These are phyloP conservation scores for Fusarium xyrophilum DNA, from an alignment of 2,329 filamentous ascomycete genomes.

Conservation along the genomic window DNA sequence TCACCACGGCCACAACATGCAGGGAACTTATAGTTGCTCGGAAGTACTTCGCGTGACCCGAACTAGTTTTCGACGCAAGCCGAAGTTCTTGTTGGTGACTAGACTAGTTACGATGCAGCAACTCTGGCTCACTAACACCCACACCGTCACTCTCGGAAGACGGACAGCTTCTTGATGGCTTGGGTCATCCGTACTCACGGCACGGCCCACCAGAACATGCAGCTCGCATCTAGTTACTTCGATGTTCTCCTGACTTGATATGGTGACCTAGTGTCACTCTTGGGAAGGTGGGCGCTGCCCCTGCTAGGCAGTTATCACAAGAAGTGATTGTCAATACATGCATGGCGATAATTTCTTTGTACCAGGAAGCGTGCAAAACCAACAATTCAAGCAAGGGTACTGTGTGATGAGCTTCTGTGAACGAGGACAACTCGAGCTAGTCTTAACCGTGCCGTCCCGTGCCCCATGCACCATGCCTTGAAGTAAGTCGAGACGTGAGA, in stretches of 20 bases:
- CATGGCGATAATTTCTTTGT: slow-evolving; percentile 15
- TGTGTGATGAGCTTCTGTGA: slow-evolving; percentile 8
- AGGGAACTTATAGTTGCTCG: slow-evolving; percentile 21
- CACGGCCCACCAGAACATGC: slow-evolving; percentile 12
- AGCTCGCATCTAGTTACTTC: not conserved
- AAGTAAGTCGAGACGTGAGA: slow-evolving; percentile 12
- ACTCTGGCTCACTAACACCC: slow-evolving; percentile 20
- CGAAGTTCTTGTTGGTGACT: slow-evolving; percentile 37
- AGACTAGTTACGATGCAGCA: slow-evolving; percentile 28
- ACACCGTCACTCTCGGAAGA: slow-evolving; percentile 31
- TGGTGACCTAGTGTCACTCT: not conserved
- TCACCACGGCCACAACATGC: slow-evolving; percentile 11
- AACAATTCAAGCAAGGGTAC: slow-evolving; percentile 17
- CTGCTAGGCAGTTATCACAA: slow-evolving; percentile 14
- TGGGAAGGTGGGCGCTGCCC: not conserved
- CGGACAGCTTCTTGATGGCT: slow-evolving; percentile 13
- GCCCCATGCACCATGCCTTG: slow-evolving; percentile 13
- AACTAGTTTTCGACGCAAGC: slow-evolving; percentile 20
- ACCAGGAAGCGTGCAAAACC: slow-evolving; percentile 1
- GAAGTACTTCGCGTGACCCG: slow-evolving; percentile 3
- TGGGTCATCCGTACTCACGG: slow-evolving; percentile 6
- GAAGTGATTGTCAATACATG: slow-evolving; percentile 6
- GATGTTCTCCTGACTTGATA: slow-evolving; percentile 15
- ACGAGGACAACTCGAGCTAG: slow-evolving; percentile 5
- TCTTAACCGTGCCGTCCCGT: slow-evolving; percentile 17